Base-by-base conservation (phyloP, 2,329 filamentous ascomycete species). In the Fusarium decemcellulare region DNA sequence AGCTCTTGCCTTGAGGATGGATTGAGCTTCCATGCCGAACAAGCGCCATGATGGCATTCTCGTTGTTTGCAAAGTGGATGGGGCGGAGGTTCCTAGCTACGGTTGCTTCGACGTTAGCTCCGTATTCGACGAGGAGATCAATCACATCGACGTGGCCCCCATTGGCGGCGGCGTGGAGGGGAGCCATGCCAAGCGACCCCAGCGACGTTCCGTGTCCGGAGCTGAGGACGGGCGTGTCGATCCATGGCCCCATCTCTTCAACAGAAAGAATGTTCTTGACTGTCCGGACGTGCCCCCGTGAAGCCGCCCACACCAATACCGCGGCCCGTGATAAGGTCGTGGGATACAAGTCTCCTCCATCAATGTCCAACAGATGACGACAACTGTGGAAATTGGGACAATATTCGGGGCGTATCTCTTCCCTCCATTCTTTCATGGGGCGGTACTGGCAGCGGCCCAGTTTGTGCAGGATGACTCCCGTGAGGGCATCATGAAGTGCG, bases 151-250 rank as follows among this genome's bases (percentile, higher is more conserved):
- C 6, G 3, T 59, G 61, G 10, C 64, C 64, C n/a, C n/a, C 46
- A 12, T 44, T 34, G 8, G 64, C 61, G 6, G 64, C 61, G 12
- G 57, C 46, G 11, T 65, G 61, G 42, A 67, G 42, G 4, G 48
- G 36, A 8, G 64, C 57, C 48, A 59, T 58, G n/a, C 64, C 64
- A n/a, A 46, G 52, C 6, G 32, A 56, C 2, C 42, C 47, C 6
- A 59, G 39, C 1, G 44, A 30, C 3, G 51, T 47, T 1, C 52
- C 53, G 12, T 36, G 32, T 9, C 64, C 64, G 12, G 30, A 40
- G 12, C 48, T 55, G 6, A 61, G 30, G 5, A 67, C 42, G 4
- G 64, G 53, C 10, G 32, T 58, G 18, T 67, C 47, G 47, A 67
- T 47, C 55, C 44, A 67, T 10, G 39, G 1, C 53, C 44, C 27